Evolutionary conservation across 1,284 basidiomycete species (phyloP).

Genomic region (Gymnopus androsaceus): DNA sequence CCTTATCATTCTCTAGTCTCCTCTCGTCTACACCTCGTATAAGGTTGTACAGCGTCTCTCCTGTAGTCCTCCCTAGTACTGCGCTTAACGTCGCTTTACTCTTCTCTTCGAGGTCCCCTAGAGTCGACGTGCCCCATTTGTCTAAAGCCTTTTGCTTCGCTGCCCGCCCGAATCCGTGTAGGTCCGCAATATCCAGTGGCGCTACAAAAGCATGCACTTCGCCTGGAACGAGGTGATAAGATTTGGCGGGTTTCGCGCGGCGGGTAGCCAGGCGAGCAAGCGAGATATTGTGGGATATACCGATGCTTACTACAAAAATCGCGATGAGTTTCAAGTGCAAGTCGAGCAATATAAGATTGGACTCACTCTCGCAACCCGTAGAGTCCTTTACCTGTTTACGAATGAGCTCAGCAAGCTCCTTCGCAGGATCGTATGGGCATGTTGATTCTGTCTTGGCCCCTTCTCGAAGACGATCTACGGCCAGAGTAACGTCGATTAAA

Average conservation of each 20-base stretch:
- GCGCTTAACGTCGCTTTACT: constrained; percentile 68
- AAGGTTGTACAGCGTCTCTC: constrained; percentile 83
- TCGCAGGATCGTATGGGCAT: constrained; percentile 55
- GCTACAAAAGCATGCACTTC: constrained; percentile 65
- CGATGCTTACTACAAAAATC: constrained; percentile 73
- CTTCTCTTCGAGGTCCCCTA: constrained; percentile 68
- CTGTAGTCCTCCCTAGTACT: constrained; percentile 80
- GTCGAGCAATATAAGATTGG: background rate
- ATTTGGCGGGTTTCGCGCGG: constrained; percentile 86
- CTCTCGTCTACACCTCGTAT: constrained; percentile 83
- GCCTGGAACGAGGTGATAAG: constrained; percentile 68
- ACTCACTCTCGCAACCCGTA: constrained; percentile 82
- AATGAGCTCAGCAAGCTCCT: constrained; percentile 80
- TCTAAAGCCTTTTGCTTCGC: constrained; percentile 73
- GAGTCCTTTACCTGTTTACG: constrained; percentile 72
- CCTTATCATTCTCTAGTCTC: constrained; percentile 79
- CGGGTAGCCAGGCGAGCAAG: constrained; percentile 91
- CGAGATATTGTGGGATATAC: constrained; percentile 89
- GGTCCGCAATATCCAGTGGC: constrained; percentile 79
- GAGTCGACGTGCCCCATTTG: constrained; percentile 72
- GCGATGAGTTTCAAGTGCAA: background rate
- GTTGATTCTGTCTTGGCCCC: constrained; percentile 19
- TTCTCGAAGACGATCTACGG: constrained; percentile 49
- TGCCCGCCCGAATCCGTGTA: constrained; percentile 87
- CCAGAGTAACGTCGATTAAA: constrained; percentile 83